Evolutionary conservation across 306 rosid genomes (phyloP).

Genomic region (Biancaea sappan): DNA sequence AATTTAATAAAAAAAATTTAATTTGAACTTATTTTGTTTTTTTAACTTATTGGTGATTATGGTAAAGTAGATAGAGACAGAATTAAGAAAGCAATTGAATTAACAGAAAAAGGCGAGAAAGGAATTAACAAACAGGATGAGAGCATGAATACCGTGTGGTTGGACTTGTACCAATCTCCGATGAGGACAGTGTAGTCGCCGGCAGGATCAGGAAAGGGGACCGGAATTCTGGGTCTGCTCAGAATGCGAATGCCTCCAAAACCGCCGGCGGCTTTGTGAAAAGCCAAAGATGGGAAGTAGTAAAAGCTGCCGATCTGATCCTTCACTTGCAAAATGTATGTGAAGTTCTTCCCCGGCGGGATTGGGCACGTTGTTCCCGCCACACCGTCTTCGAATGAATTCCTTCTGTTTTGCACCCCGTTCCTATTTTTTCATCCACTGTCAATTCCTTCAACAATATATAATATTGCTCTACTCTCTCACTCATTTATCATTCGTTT

Average conservation of each 20-base stretch:
- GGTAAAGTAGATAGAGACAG: too few relatives aligned
- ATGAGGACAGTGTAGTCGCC: constrained; percentile 89
- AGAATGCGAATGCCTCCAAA: constrained; percentile 95
- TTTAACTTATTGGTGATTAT: too few relatives aligned
- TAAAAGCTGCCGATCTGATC: constrained; percentile 95
- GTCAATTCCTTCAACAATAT: not conserved
- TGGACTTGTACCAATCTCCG: constrained; percentile 92
- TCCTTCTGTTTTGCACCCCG: constrained; percentile 87
- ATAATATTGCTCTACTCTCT: too few relatives aligned
- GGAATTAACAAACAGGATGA: too few relatives aligned
- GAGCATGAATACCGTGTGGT: constrained; percentile 70
- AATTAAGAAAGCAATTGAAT: too few relatives aligned
- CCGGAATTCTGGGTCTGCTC: constrained; percentile 90
- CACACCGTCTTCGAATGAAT: constrained; percentile 86
- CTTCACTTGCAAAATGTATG: constrained; percentile 89
- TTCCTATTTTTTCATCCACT: constrained; percentile 48
- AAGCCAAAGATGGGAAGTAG: constrained; percentile 88
- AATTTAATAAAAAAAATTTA: too few relatives aligned
- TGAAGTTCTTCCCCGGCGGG: constrained; percentile 84
- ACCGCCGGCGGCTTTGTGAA: constrained; percentile 97
- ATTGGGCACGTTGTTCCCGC: constrained; percentile 92
- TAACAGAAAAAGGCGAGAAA: too few relatives aligned
- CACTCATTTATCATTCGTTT: too few relatives aligned
- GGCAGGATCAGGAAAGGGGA: constrained; percentile 84
- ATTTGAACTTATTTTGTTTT: too few relatives aligned